Conservation (phyloP, 768 basidiomycete genomes). For the Boletus sp. region DNA sequence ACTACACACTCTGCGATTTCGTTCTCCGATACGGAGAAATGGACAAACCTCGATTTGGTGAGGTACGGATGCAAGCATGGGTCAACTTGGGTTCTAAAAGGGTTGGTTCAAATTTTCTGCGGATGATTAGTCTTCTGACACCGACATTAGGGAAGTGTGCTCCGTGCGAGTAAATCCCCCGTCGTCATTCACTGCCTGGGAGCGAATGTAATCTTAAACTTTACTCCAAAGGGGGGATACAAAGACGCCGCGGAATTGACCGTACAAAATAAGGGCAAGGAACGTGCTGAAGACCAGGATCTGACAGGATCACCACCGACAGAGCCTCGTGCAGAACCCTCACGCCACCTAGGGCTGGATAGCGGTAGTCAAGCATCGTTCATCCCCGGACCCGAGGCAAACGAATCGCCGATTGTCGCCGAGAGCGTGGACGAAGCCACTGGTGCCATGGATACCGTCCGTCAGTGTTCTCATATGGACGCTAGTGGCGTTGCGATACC, state of each 20-base stretch:
- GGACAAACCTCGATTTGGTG: constrained; percentile 32
- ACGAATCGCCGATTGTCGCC: neutral
- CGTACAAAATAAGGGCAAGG: constrained; percentile 13
- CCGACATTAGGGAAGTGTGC: constrained; percentile 20
- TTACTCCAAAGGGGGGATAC: constrained; percentile 29
- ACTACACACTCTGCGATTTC: constrained; percentile 30
- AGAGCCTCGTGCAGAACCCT: neutral
- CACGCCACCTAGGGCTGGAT: neutral
- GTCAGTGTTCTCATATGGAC: neutral
- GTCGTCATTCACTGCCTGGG: constrained; percentile 28
- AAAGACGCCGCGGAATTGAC: neutral
- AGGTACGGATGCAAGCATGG: constrained; percentile 43
- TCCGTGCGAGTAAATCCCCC: constrained; percentile 23
- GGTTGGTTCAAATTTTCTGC: constrained; percentile 20
- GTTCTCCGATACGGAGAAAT: constrained; percentile 37
- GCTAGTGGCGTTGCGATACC: neutral
- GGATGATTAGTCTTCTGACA: neutral
- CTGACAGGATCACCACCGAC: constrained; percentile 1
- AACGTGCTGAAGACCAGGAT: constrained; percentile 4
- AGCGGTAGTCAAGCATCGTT: neutral
- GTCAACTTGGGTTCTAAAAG: constrained; percentile 38
- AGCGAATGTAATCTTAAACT: constrained; percentile 19
- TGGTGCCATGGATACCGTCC: constrained; percentile 11
- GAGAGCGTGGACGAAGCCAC: neutral
- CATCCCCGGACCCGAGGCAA: neutral